A percentile compares a stretch with the other conserved stretches of the same genome.
phyloP scores from a whole-genome alignment of 345 rosid species.

The Boechera stricta region DNA sequence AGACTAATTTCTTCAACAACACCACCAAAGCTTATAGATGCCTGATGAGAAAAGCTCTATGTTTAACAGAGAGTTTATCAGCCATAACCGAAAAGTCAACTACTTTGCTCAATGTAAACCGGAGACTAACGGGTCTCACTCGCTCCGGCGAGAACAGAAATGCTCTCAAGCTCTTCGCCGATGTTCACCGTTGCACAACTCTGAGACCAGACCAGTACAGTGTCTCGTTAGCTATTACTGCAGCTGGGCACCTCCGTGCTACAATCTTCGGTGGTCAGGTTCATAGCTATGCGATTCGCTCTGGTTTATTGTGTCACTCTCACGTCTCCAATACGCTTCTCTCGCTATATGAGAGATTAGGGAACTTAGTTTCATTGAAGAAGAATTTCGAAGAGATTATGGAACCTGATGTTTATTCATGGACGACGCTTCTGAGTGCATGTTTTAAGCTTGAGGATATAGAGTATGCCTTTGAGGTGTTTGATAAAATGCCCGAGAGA shows the following conservation, averaged over 20 bases:
- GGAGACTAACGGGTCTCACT: slow-evolving; percentile 50
- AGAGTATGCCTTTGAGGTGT: slow-evolving; percentile 58
- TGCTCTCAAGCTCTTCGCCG: slow-evolving; percentile 60
- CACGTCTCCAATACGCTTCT: slow-evolving; percentile 74
- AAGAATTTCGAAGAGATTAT: slow-evolving; percentile 58
- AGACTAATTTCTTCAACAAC: not conserved
- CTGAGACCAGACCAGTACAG: slow-evolving; percentile 70
- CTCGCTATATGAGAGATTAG: slow-evolving; percentile 55
- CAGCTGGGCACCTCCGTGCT: slow-evolving; percentile 59
- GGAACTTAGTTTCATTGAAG: slow-evolving; percentile 49
- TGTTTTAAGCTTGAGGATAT: slow-evolving; percentile 55
- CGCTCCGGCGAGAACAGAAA: slow-evolving; percentile 54
- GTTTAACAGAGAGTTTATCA: slow-evolving; percentile 31
- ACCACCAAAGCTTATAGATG: slow-evolving; percentile 27
- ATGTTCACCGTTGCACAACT: slow-evolving; percentile 48
- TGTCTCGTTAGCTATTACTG: slow-evolving; percentile 62
- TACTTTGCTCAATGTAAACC: slow-evolving; percentile 58
- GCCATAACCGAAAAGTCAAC: slow-evolving; percentile 30
- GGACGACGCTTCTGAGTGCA: slow-evolving; percentile 66
- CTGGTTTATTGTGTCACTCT: slow-evolving; percentile 52
- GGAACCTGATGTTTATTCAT: slow-evolving; percentile 68
- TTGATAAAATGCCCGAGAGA: slow-evolving; percentile 57
- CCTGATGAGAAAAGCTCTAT: slow-evolving; percentile 42
- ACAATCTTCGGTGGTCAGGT: slow-evolving; percentile 55
- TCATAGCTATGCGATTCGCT: slow-evolving; percentile 60